Evolutionary conservation across 1,284 basidiomycete species (phyloP), one percentile per base, ranked within the genome.

Genomic region (Flammula alnicola): DNA sequence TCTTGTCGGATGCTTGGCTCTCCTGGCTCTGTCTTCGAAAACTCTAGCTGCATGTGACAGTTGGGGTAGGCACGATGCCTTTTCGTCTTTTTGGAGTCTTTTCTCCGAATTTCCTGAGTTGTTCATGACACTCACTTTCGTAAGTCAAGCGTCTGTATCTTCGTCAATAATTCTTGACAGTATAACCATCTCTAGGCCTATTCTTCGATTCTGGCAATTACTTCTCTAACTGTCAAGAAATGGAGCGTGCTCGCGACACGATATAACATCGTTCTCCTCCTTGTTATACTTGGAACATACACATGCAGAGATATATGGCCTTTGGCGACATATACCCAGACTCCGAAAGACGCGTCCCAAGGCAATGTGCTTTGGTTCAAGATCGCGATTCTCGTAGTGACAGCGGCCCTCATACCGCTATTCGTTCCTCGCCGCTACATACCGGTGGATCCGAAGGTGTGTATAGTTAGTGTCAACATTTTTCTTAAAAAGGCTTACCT

Each of bases 241-340:
- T 55, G 50, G 48, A 44, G 25, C 3, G 38, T 37, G 7, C 17
- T 27, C 10, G 44, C 56, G 8, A 56, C 47, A 10, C 26, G 43
- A 42, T 47, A 44, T 32, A 56, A 56, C 27, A 68, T 65, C 37
- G 16, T 67, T 3, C 58, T 82, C 9, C 55, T 74, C 35, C 59
- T 76, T 9, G 48, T 61, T 6, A 59, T 73, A 19, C 67, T 69
- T 47, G 60, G 46, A 10, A 66, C 79, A 10, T 88, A 80, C 62
- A 65, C 69, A 10, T 84, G 84, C 62, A 76, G 85, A 19, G 84
- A 88, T 61, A 50, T 88, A 11, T 80, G 75, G 64, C 84, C 86
- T 5, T 61, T 85, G 5, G 69, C 75, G n/a, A 86, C 83, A 0
- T 83, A 66, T 45, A 63, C 62, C 9, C 48, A 54, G 19, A 16